Percentiles rank a stretch among this genome's conserved stretches.
These are phyloP conservation scores for Phaeoacremonium minimum DNA, from an alignment of 2,329 filamentous ascomycete genomes.

Conservation along the genomic window DNA sequence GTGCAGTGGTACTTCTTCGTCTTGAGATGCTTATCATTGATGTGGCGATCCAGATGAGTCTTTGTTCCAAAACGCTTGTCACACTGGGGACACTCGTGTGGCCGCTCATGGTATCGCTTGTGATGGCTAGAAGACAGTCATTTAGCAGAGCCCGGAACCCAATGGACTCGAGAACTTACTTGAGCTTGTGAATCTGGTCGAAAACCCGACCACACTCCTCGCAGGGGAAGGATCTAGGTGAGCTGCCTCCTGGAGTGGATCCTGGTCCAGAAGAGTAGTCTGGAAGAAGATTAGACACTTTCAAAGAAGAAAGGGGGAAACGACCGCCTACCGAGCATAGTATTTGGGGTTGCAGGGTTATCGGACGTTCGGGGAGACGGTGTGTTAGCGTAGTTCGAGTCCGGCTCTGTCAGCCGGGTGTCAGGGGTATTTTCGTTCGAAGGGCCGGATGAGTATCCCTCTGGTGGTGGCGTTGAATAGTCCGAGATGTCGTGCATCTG, in stretches of 20 bases:
- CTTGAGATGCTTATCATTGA: conserved; percentile 59
- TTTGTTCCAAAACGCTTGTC: conserved; percentile 57
- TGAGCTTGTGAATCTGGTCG: conserved; percentile 56
- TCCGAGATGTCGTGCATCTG: conserved; percentile 28
- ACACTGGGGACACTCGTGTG: conserved; percentile 42
- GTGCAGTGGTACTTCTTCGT: conserved; percentile 57
- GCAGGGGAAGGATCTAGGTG: conserved; percentile 27
- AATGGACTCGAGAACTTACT: conserved; percentile 30
- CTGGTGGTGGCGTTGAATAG: conserved; percentile 34
- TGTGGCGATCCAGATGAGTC: conserved; percentile 57
- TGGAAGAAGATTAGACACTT: background rate
- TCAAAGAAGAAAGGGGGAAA: background rate
- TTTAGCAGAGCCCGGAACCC: conserved; percentile 11
- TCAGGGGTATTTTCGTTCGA: conserved; percentile 42
- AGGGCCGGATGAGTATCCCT: conserved; percentile 27
- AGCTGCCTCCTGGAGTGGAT: conserved; percentile 13
- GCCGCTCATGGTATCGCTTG: conserved; percentile 56
- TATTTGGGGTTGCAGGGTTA: background rate
- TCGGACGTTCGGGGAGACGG: conserved; percentile 11
- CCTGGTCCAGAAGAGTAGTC: no score
- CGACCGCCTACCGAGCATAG: background rate
- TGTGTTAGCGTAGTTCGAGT: conserved; percentile 15
- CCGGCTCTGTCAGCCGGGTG: conserved; percentile 32
- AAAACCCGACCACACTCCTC: conserved; percentile 42
- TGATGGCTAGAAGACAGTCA: conserved; percentile 46